Conservation (phyloP, 495 filamentous ascomycete genomes). For the Podospora tetraspora region DNA sequence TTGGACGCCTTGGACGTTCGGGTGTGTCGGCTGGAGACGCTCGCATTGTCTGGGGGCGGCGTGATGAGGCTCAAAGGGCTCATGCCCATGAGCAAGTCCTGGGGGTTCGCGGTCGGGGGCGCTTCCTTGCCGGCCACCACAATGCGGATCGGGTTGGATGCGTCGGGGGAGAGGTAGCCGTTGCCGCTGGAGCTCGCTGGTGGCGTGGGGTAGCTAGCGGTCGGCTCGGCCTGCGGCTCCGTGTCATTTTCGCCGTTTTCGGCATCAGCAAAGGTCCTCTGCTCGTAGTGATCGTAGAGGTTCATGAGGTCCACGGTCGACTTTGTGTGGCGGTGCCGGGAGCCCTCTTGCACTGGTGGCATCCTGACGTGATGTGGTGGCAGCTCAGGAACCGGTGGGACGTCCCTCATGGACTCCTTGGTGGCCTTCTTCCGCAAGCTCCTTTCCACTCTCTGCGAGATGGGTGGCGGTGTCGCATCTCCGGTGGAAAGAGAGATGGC, state of each 20-base stretch:
- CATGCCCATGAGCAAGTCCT: slow-evolving; percentile 13
- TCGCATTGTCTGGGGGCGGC: slow-evolving; percentile 36
- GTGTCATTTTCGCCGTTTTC: slow-evolving; percentile 19
- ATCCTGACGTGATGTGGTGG: slow-evolving; percentile 30
- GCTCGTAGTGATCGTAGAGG: slow-evolving; percentile 51
- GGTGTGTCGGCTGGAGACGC: slow-evolving; percentile 47
- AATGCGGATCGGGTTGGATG: slow-evolving; percentile 1
- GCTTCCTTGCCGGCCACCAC: slow-evolving; percentile 17
- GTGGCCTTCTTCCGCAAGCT: slow-evolving; percentile 27
- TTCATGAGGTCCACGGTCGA: slow-evolving; percentile 33
- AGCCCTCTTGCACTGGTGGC: background rate
- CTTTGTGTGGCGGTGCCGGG: slow-evolving; percentile 19
- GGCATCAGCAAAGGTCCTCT: slow-evolving; percentile 39
- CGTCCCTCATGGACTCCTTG: slow-evolving; percentile 30
- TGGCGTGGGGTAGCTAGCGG: slow-evolving; percentile 15
- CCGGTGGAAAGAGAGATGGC: slow-evolving; percentile 31
- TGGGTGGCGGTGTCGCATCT: slow-evolving; percentile 26
- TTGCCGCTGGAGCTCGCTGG: slow-evolving; percentile 10
- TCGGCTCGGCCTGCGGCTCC: slow-evolving; percentile 4
- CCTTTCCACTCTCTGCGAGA: slow-evolving; percentile 23
- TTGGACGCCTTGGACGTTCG: slow-evolving; percentile 46
- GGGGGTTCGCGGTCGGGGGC: background rate
- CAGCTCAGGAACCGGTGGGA: slow-evolving; percentile 16
- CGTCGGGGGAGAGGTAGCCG: slow-evolving; percentile 20
- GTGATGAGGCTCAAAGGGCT: slow-evolving; percentile 22